Evolutionary conservation across 257 asterid genomes (phyloP).

Genomic region (Solanum chmielewskii): DNA sequence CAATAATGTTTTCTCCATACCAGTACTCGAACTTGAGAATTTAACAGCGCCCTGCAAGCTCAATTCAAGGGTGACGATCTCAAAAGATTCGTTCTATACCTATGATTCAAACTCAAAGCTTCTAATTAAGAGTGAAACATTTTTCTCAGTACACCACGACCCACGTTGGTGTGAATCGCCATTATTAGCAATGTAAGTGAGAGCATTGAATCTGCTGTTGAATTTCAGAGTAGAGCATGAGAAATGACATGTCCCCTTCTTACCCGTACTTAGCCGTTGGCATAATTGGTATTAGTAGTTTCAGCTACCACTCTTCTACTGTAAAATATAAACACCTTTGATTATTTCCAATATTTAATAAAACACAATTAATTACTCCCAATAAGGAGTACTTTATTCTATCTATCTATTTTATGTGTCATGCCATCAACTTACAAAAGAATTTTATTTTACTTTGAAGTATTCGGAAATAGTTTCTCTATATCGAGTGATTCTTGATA

Average conservation of each 20-base stretch:
- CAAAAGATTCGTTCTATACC: no score
- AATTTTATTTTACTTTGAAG: no score
- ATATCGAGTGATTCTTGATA: background rate
- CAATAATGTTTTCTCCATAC: no score
- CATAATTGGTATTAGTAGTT: background rate
- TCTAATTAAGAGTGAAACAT: rapidly evolving
- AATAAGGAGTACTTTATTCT: background rate
- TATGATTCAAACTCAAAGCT: no score
- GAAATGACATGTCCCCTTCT: background rate
- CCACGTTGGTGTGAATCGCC: no score
- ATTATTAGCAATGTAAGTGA: background rate
- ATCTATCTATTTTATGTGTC: background rate
- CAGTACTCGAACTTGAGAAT: no score
- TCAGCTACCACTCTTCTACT: background rate
- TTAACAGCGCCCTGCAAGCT: no score
- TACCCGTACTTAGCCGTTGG: background rate
- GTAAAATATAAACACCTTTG: background rate
- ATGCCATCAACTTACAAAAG: background rate
- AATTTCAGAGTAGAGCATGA: background rate
- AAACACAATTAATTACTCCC: background rate
- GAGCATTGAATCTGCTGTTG: background rate
- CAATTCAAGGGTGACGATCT: no score
- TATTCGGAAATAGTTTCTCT: background rate
- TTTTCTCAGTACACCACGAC: no score
- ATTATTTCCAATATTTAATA: background rate